A percentile compares a stretch with the other conserved stretches of the same genome.
phyloP scores from a whole-genome alignment of 208 protist species.

The Acanthamoeba culbertsoni region DNA sequence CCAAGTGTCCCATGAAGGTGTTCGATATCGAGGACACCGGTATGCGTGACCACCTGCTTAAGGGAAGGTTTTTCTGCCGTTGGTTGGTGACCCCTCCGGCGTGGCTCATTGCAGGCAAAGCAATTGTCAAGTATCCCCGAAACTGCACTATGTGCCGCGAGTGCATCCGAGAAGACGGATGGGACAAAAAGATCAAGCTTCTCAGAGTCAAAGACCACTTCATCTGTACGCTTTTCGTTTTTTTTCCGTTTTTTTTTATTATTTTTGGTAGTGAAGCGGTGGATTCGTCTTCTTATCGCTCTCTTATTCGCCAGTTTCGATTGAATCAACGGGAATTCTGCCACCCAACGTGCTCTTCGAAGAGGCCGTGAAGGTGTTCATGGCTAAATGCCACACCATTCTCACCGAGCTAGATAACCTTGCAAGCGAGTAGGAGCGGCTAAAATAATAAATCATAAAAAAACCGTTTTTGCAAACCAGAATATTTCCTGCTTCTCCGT shows the following conservation, averaged over 20 bases:
- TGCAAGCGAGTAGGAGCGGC: background rate
- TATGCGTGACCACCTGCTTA: too few relatives aligned
- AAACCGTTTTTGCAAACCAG: background rate
- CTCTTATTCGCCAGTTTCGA: constrained; percentile 36
- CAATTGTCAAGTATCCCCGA: constrained; percentile 85
- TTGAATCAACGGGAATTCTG: constrained; percentile 62
- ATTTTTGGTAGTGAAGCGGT: too few relatives aligned
- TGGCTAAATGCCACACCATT: constrained; percentile 48
- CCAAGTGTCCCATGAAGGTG: constrained; percentile 91
- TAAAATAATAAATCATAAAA: background rate
- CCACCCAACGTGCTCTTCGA: constrained; percentile 50
- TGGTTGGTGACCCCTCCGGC: background rate
- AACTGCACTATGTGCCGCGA: constrained; percentile 97
- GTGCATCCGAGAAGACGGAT: constrained; percentile 90
- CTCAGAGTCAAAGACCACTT: constrained; percentile 84
- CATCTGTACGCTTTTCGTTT: constrained; percentile 82
- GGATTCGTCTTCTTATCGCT: background rate
- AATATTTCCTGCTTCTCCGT: background rate
- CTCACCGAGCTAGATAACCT: constrained; percentile 26
- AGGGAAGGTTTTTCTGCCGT: background rate
- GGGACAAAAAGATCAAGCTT: constrained; percentile 74
- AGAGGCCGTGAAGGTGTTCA: constrained; percentile 54
- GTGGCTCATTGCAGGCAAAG: background rate
- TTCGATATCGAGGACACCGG: constrained; percentile 92
- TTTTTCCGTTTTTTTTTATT: background rate